A percentile compares a stretch with the other conserved stretches of the same genome.
Evolutionary conservation across 2,329 filamentous ascomycete genomes (phyloP).

Genomic region (Pezicula neosporulosa): DNA sequence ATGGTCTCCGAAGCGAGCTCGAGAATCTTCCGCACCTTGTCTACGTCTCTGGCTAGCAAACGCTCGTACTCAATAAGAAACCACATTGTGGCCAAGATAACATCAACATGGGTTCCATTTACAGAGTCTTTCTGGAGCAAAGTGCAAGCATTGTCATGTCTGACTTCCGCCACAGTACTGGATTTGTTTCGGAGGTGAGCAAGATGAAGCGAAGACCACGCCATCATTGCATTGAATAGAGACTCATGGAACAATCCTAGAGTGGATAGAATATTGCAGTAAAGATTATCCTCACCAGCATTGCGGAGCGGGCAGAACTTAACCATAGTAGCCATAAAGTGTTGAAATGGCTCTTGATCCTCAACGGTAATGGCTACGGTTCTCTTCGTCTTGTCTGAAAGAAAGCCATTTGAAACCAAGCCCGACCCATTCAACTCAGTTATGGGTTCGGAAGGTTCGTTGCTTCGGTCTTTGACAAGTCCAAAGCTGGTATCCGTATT

Average conservation of each 20-base stretch:
- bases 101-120: neutral
- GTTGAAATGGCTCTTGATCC: neutral
- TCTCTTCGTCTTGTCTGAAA: neutral
- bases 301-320: neutral
- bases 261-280: neutral
- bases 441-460: neutral
- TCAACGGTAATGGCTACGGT: neutral
- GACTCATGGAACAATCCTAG: neutral
- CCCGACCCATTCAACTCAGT: neutral
- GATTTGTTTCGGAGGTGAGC: neutral
- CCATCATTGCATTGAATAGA: constrained; percentile 1
- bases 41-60: neutral
- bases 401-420: neutral
- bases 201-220: neutral
- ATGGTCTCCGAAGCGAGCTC: neutral
- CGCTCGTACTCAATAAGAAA: constrained; percentile 1
- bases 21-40: neutral
- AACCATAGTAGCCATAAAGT: neutral
- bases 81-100: neutral
- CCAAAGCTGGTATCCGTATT: neutral
- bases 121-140: neutral
- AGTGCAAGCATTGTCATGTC: neutral
- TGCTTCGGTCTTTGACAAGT: neutral
- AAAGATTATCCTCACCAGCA: neutral
- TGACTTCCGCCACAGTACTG: neutral